Percentiles rank a stretch among this genome's conserved stretches.
Conservation (phyloP, 164 flowering plant genomes). For the Platanus orientalis region DNA sequence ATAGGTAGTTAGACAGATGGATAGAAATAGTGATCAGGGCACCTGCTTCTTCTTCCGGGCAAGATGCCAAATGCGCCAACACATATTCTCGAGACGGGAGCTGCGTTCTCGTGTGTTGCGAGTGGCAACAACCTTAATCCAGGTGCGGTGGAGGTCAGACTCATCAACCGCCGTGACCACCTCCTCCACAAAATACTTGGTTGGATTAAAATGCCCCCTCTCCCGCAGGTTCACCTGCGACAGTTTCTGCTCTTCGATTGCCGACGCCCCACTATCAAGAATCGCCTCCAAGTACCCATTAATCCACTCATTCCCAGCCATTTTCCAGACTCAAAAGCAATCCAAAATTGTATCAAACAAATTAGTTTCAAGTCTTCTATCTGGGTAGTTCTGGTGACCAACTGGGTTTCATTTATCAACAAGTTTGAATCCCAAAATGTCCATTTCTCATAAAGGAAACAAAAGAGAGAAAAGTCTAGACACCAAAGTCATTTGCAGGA, state of each 20-base stretch:
- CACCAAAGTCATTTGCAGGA: background rate
- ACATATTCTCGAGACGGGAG: constrained; percentile 91
- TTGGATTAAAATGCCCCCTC: constrained; percentile 71
- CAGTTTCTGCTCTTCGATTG: constrained; percentile 40
- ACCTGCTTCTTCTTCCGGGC: constrained; percentile 85
- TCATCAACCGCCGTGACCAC: constrained; percentile 91
- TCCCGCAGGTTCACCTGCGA: constrained; percentile 35
- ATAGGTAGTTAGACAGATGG: background rate
- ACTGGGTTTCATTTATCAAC: background rate
- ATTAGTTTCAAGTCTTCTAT: background rate
- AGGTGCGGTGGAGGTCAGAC: constrained; percentile 84
- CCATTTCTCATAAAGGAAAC: background rate
- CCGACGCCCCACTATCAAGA: constrained; percentile 52
- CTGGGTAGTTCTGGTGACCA: background rate
- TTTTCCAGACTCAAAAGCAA: constrained; percentile 5
- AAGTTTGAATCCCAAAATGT: background rate
- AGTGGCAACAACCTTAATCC: constrained; percentile 97
- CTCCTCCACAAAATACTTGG: constrained; percentile 84
- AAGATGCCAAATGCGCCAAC: constrained; percentile 99
- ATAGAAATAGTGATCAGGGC: background rate
- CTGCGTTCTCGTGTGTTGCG: constrained; percentile 82
- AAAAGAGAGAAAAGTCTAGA: background rate
- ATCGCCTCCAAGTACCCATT: constrained; percentile 92
- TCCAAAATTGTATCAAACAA: background rate
- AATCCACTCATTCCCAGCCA: constrained; percentile 96